phyloP scores from a whole-genome alignment of 805 yeast species.

The Ogataea allantospora region DNA sequence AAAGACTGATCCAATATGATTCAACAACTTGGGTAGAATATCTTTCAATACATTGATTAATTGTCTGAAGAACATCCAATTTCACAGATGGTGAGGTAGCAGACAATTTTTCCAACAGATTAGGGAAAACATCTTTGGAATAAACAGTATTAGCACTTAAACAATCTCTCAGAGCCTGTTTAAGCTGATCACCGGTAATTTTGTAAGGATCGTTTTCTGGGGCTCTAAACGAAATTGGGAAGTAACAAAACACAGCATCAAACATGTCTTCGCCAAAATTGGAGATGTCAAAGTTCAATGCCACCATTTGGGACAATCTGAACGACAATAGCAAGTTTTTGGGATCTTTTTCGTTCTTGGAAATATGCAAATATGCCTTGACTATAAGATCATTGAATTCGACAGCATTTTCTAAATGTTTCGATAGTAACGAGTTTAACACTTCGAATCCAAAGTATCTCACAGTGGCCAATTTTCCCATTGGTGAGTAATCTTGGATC shows the following conservation, averaged over 20 bases:
- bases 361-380: slow-evolving; percentile 59
- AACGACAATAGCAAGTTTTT: slow-evolving; percentile 76
- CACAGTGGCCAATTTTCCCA: slow-evolving; percentile 56
- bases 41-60: slow-evolving; percentile 51
- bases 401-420: slow-evolving; percentile 26
- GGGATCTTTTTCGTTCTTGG: slow-evolving; percentile 94
- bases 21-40: slow-evolving; percentile 51
- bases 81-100: slow-evolving; percentile 74
- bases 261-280: slow-evolving; percentile 65
- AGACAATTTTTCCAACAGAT: slow-evolving; percentile 73
- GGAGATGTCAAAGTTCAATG: slow-evolving; percentile 40
- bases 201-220: slow-evolving; percentile 87
- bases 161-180: slow-evolving; percentile 56
- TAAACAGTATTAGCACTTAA: slow-evolving; percentile 59
- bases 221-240: slow-evolving; percentile 93
- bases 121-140: slow-evolving; percentile 74
- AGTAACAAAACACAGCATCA: slow-evolving; percentile 89
- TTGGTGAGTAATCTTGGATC: slow-evolving; percentile 48
- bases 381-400: slow-evolving; percentile 44
- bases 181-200: slow-evolving; percentile 72
- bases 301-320: slow-evolving; percentile 47
- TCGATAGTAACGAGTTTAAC: slow-evolving; percentile 37
- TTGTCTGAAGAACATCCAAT: slow-evolving; percentile 66
- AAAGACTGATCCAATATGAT: slow-evolving; percentile 67
- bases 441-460: slow-evolving; percentile 60